Evolutionary conservation across 257 asterid genomes (phyloP), one percentile per base, ranked within the genome.

Genomic region (Agastache rugosa): DNA sequence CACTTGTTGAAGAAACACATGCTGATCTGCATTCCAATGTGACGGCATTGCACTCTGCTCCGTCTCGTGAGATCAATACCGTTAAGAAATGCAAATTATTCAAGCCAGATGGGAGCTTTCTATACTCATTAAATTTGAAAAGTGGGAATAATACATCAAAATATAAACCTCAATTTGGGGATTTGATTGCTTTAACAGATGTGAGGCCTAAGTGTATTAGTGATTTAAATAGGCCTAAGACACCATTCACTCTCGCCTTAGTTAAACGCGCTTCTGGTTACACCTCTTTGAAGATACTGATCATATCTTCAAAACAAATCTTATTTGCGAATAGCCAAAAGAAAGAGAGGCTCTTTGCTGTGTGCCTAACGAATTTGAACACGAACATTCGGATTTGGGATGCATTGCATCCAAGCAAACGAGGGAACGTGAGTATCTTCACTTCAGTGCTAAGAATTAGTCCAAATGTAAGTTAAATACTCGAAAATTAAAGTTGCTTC

Each of bases 1-100:
- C 96, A 10, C 87, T 91, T 11, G 56, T 87, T 56, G 97, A 86
- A 70, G 97, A 91, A 79, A 87, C 90, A 2, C 93, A 67, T 29
- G 91, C 93, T n/a, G 93, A 86, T 67, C 63, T 91, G 45, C 80
- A 37, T 50, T 85, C 90, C 35, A 87, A 75, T 73, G 11, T 91
- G 34, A 71, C 58, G 14, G 66, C 83, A 3, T 19, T 88, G 82
- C 60, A 75, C 19, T 41, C 71, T 41, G 75, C 75, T 0, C 75
- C 75, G 0, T 15, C 41, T 41, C 23, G 31, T 39, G 84, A 85
- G 75, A 76, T 91, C 35, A 39, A 8, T 3, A 73, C 63, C 60
- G 78, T 87, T 12, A 66, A 79, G 45, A 19, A 5, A 48, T 1
- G 7, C 1, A 56, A 55, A 39, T 20, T 11, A 19, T 10, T 1